Evolutionary conservation across 768 basidiomycete species (phyloP), one percentile per base, ranked within the genome.

Genomic region (Cystobasidium ongulense): DNA sequence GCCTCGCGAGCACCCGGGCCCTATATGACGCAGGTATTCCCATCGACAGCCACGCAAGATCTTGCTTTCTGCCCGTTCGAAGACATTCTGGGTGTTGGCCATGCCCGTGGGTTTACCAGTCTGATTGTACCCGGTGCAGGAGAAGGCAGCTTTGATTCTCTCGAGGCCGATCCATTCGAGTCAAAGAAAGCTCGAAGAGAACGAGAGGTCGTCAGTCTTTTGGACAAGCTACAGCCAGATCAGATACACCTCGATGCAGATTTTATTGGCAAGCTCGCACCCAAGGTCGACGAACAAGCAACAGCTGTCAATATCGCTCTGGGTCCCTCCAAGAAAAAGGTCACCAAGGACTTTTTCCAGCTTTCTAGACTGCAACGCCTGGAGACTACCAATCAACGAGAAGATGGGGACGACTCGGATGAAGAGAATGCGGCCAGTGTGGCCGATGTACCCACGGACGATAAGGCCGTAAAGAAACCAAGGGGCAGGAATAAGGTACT

Each of bases 151-250:
- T 95, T 93, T 80, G 96, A 99, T 79, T 90, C 89, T 73, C 81
- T 85, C 17, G 96, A 98, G 81, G 91, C 92, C 0, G 94, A 99
- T 86, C 92, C 94, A 1, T 97, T 90, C 82, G 95, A 99, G 81
- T 86, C 88, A 78, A 87, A 86, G 80, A 88, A 87, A 75, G 85
- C 89, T 25, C 82, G 92, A 72, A 85, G 90, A 68, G 96, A 98
- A 82, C 85, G 90, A 72, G 96, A 98, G 81, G 92, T 98, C 78
- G 88, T 90, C 80, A 86, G 84, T 53, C 85, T 99, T 15, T 82
- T 99, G 74, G 95, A 99, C 81, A 94, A 95, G 90, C 89, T 97
- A 74, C 90, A 89, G 83, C 89, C 92, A 1, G 94, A 97, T 75
- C 86, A 94, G 83, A 98, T 99, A 76, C 85, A 90, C 0, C 85